A percentile compares a stretch with the other conserved stretches of the same genome.
Conservation (phyloP, 2,329 filamentous ascomycete species). For the Colletotrichum brevisporum region DNA sequence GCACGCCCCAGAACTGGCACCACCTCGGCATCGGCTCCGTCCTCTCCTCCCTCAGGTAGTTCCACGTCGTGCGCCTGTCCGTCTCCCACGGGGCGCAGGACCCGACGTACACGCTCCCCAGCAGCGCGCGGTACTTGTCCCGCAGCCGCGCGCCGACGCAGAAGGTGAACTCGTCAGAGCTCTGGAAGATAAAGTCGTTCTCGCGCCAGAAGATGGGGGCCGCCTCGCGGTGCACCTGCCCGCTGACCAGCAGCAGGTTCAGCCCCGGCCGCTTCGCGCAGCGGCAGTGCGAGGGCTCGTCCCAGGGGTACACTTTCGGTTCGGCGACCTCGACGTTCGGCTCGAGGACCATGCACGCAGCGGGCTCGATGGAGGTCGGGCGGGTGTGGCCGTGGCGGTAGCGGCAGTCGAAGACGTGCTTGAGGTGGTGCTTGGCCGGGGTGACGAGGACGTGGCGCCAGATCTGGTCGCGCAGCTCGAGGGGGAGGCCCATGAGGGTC, state of each 20-base stretch:
- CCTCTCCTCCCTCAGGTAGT: neutral
- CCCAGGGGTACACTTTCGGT: neutral
- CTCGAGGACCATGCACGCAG: slow-evolving; percentile 23
- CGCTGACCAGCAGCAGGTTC: slow-evolving; percentile 23
- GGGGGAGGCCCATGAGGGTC: slow-evolving; percentile 33
- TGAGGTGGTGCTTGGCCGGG: slow-evolving; percentile 10
- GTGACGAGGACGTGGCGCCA: slow-evolving; percentile 28
- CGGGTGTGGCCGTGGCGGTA: slow-evolving; percentile 21
- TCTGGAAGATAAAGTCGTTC: slow-evolving; percentile 30
- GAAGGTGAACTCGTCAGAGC: slow-evolving; percentile 27
- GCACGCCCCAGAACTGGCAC: slow-evolving; percentile 33
- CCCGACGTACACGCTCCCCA: slow-evolving; percentile 25
- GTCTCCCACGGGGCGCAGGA: neutral
- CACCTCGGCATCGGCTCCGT: slow-evolving; percentile 21
- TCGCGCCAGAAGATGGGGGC: slow-evolving; percentile 28
- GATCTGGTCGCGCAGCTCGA: slow-evolving; percentile 32
- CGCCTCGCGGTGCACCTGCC: slow-evolving; percentile 31
- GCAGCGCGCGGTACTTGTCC: slow-evolving; percentile 8
- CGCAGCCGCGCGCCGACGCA: slow-evolving; percentile 26
- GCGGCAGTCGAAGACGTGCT: slow-evolving; percentile 23
- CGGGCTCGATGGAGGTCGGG: slow-evolving; percentile 29
- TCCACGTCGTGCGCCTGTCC: neutral
- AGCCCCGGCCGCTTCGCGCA: slow-evolving; percentile 22
- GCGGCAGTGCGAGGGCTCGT: slow-evolving; percentile 6
- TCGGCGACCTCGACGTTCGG: neutral